Evolutionary conservation across 768 basidiomycete genomes (phyloP).

Genomic region (Ramaria sp.): DNA sequence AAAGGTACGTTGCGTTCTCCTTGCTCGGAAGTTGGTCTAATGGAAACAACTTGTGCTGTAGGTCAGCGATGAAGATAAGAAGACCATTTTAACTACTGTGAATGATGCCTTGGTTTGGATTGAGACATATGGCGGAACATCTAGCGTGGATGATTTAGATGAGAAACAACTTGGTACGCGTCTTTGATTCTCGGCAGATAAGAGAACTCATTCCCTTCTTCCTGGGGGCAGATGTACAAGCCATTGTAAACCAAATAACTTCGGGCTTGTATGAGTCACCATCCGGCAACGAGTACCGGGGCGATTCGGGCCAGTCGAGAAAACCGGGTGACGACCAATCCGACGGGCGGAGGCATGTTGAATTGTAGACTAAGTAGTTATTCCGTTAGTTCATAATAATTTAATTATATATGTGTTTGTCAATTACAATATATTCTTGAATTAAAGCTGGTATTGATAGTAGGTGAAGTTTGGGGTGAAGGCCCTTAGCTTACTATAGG

Average conservation of each 20-base stretch:
- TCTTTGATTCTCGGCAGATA: neutral
- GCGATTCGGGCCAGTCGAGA: neutral
- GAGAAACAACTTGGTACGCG: neutral
- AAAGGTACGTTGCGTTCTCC: conserved; percentile 41
- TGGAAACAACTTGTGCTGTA: neutral
- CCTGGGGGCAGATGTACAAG: neutral
- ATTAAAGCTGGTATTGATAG: too few relatives aligned
- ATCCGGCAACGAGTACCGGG: neutral
- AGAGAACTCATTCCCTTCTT: neutral
- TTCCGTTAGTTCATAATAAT: neutral
- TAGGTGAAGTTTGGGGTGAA: too few relatives aligned
- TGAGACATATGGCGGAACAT: neutral
- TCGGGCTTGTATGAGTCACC: neutral
- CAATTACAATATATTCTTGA: too few relatives aligned
- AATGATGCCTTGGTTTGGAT: neutral
- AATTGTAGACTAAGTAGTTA: neutral
- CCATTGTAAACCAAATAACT: neutral
- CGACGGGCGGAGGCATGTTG: neutral
- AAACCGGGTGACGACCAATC: neutral
- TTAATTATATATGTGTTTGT: too few relatives aligned
- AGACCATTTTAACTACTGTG: neutral
- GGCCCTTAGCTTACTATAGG: too few relatives aligned
- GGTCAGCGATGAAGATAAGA: neutral
- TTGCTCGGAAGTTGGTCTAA: neutral
- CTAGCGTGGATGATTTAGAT: neutral